These are phyloP conservation scores for Phlebiopsis gigantea DNA, from an alignment of 768 basidiomycete species.

Conservation along the genomic window DNA sequence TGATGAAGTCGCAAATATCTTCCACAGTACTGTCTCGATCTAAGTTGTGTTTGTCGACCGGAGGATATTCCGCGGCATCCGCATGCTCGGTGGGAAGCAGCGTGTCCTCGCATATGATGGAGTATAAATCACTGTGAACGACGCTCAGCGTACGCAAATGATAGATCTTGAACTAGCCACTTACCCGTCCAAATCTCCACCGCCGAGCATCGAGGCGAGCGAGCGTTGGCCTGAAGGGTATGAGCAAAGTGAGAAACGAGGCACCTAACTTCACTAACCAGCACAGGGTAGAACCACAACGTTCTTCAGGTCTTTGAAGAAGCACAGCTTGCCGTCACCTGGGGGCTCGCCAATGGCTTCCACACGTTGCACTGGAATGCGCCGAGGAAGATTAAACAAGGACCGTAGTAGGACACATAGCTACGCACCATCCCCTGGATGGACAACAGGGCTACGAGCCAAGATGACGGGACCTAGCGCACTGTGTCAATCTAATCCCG, in stretches of 20 bases:
- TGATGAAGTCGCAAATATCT: constrained; percentile 76
- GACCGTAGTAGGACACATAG: neutral
- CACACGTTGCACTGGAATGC: constrained; percentile 67
- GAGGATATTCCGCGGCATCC: constrained; percentile 47
- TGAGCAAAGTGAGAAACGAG: neutral
- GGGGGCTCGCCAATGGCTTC: constrained; percentile 69
- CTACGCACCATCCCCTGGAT: constrained; percentile 65
- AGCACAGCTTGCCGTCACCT: constrained; percentile 40
- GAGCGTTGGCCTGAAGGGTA: constrained; percentile 46
- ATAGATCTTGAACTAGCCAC: neutral
- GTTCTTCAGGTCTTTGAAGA: constrained; percentile 60
- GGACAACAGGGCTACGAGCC: constrained; percentile 68
- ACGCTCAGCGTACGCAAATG: too few species aligned
- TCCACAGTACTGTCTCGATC: constrained; percentile 48
- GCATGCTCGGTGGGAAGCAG: constrained; percentile 50
- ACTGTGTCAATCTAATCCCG: neutral
- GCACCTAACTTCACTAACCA: constrained; percentile 32
- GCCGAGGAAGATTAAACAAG: neutral
- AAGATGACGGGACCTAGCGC: constrained; percentile 30
- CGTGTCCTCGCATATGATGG: constrained; percentile 50
- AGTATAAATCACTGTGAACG: constrained; percentile 53
- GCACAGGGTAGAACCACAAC: constrained; percentile 65
- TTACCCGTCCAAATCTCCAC: constrained; percentile 81
- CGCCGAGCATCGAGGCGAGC: constrained; percentile 62
- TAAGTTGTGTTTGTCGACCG: constrained; percentile 20